These are phyloP conservation scores for Chlorella ohadii DNA, from an alignment of 139 green algal species.

Conservation along the genomic window DNA sequence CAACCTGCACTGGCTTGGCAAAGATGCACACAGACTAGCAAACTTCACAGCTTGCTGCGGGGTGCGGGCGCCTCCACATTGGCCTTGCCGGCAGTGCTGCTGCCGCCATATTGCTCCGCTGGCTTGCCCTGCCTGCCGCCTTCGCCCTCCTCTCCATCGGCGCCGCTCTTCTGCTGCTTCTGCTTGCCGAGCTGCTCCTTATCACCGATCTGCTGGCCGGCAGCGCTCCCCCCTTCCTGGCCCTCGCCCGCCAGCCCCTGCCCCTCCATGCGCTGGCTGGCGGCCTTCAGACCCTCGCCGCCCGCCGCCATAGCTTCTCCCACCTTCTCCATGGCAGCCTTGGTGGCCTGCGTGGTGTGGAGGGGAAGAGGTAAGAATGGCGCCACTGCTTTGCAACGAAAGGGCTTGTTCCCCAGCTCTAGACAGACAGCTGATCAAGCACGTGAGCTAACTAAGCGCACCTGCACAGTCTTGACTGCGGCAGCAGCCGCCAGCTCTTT, in stretches of 20 bases:
- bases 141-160: not conserved
- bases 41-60: not conserved
- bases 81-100: not conserved
- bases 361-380: not conserved
- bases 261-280: not conserved
- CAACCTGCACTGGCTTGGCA: no score
- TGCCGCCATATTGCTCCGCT: not conserved
- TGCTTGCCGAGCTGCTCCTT: not conserved
- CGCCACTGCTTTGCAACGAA: not conserved
- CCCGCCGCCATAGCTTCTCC: not conserved
- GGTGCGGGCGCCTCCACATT: not conserved
- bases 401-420: no score
- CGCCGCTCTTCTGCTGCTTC: not conserved
- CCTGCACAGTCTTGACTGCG: constrained; percentile 22
- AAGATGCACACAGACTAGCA: not conserved
- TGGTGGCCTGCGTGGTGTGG: not conserved
- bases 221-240: not conserved
- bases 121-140: not conserved
- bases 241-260: no score
- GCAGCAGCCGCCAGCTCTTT: constrained; percentile 1
- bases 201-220: not conserved
- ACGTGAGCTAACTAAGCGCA: not conserved
- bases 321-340: not conserved
- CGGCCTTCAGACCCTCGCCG: constrained; percentile 1
- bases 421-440: no score